Evolutionary conservation across 345 rosid species (phyloP).

Genomic region (Eucalyptus pauciflora): DNA sequence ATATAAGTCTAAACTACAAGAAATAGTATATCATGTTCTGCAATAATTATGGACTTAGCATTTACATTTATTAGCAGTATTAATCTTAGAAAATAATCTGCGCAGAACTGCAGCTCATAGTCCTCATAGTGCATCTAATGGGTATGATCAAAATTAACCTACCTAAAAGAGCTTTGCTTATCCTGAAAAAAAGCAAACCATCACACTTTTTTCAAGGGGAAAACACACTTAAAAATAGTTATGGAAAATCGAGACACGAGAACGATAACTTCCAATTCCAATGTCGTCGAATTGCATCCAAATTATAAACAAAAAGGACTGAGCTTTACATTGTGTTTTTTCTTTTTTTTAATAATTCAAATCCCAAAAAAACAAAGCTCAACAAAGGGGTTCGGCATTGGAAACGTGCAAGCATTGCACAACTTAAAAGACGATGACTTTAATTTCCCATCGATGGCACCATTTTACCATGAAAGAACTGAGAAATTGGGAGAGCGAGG

Average conservation of each 20-base stretch:
- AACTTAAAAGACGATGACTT: not conserved
- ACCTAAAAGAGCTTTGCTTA: not conserved
- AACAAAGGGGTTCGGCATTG: not conserved
- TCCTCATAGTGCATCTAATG: not conserved
- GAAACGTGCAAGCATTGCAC: not conserved
- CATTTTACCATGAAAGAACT: not conserved
- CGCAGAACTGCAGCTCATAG: not conserved
- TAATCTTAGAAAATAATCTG: not conserved
- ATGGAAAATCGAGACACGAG: not conserved
- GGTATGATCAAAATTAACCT: not conserved
- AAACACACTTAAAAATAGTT: not conserved
- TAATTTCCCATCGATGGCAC: not conserved
- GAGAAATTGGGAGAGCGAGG: not conserved
- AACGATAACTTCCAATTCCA: not conserved
- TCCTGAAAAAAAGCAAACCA: not conserved
- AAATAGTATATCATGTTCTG: not conserved
- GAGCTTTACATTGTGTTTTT: not conserved
- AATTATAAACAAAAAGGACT: not conserved
- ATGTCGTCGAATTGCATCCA: not conserved
- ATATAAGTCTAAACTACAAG: not conserved
- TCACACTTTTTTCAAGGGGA: not conserved
- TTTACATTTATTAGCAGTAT: not conserved
- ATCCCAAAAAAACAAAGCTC: not conserved
- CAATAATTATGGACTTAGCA: not conserved
- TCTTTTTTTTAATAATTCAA: not conserved